Base-by-base conservation (phyloP, 208 protist genomes). In the Trypanosoma avium region DNA sequence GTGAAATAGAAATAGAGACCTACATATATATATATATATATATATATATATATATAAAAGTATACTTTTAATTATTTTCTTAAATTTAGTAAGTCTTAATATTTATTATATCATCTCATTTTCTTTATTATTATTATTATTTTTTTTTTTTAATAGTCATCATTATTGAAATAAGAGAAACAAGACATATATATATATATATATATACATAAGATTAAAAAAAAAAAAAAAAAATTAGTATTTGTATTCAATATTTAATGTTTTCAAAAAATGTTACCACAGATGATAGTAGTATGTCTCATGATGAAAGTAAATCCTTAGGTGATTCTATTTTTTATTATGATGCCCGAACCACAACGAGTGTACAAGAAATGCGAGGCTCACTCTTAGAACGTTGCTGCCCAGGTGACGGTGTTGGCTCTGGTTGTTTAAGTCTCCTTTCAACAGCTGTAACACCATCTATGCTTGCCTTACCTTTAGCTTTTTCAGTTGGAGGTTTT, bases 381-480 rank as follows among this genome's bases (percentile, higher is more conserved):
- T 92, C 82, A 17, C 46, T 86, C 45, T 61, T 92, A 17, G 86
- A 92, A 65, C 53, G 59, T 38, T 92, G 82, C 72, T 92, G 77
- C 66, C 79, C 82, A 1, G 86, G 81, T 12, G 86, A 86, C 40
- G 81, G 86, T 53, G 75, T 92, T 7, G 67, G 81, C 21, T 80
- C 86, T 3, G 86, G 82, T 10, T 77, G 82, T 4, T 63, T 92
- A 21, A 79, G 80, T 61, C 81, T 92, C 27, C 72, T 92, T 29
- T 82, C 86, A 19, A 81, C 82, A 21, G 82, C 81, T 4, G 73
- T 74, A 29, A 90, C 86, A 19, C 86, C 86, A 8, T 82, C 82
- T 24, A 89, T 90, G 82, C 77, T 90, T 24, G 78, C 86, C 12
- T 49, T 92, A 9, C 86, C 86, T 24, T 67, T 92, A n/a, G 86